Evolutionary conservation across 768 basidiomycete species (phyloP).

Genomic region (Fomitopsis serialis): DNA sequence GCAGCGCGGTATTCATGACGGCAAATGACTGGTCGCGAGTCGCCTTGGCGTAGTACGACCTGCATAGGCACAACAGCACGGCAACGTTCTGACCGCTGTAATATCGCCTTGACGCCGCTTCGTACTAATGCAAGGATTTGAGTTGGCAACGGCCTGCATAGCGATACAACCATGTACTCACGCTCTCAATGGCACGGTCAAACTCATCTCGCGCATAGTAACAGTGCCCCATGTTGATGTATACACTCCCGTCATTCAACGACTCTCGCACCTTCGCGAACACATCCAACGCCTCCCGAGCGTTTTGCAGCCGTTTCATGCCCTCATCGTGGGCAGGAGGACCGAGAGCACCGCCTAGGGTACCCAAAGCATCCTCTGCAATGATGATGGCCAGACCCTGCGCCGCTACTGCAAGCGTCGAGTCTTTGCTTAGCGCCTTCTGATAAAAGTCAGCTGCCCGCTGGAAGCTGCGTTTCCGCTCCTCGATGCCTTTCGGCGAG

Average conservation of each 20-base stretch:
- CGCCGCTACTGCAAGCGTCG: conserved; percentile 86
- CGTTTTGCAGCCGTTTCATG: conserved; percentile 60
- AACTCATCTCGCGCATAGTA: conserved; percentile 91
- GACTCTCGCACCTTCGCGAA: conserved; percentile 91
- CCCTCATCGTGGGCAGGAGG: conserved; percentile 51
- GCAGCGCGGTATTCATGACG: conserved; percentile 80
- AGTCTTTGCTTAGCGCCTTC: conserved; percentile 81
- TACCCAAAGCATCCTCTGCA: conserved; percentile 85
- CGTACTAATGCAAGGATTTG: conserved; percentile 73
- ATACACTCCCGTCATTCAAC: conserved; percentile 77
- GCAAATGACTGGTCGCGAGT: conserved; percentile 81
- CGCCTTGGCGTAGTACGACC: conserved; percentile 93
- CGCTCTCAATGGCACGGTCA: conserved; percentile 93
- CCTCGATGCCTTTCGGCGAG: conserved; percentile 49
- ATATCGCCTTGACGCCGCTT: conserved; percentile 80
- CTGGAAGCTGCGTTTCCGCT: conserved; percentile 73
- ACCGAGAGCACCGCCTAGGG: conserved; percentile 45
- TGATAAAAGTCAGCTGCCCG: conserved; percentile 89
- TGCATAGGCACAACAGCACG: conserved; percentile 78
- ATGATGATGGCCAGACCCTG: conserved; percentile 93
- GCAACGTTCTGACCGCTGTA: conserved; percentile 70
- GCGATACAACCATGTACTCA: conserved; percentile 34
- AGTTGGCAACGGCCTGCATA: no score
- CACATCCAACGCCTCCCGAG: conserved; percentile 83
- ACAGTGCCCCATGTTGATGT: conserved; percentile 95